Evolutionary conservation across 106 monocot genomes (phyloP).

Genomic region (Phalaenopsis equestris): DNA sequence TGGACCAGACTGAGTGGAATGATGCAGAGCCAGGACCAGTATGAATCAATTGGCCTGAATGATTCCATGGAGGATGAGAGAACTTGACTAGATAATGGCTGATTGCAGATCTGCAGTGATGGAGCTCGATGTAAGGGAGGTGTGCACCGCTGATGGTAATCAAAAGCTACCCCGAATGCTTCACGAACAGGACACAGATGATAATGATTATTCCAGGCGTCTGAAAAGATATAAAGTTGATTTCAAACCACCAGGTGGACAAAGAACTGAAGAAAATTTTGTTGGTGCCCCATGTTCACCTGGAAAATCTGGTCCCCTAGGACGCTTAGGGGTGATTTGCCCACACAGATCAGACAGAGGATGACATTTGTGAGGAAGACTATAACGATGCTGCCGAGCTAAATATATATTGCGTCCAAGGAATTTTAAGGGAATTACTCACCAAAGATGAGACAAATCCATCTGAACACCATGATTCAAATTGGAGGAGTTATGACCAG

Average conservation of each 20-base stretch:
- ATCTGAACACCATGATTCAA: conserved; percentile 98
- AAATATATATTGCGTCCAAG: conserved; percentile 94
- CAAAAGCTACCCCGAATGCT: conserved; percentile 81
- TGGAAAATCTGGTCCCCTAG: conserved; percentile 69
- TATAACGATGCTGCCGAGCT: conserved; percentile 79
- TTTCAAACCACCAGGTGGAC: conserved; percentile 54
- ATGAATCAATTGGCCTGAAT: conserved; percentile 75
- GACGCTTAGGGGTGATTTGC: conserved; percentile 69
- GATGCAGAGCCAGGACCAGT: conserved; percentile 75
- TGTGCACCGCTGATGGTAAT: conserved; percentile 24
- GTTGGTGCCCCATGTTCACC: conserved; percentile 81
- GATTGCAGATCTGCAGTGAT: conserved; percentile 83
- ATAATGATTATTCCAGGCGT: conserved; percentile 54
- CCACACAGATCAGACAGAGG: conserved; percentile 89
- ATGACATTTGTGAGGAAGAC: conserved; percentile 90
- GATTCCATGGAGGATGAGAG: conserved; percentile 95
- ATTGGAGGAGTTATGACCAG: conserved; percentile 98
- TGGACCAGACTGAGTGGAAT: conserved; percentile 71
- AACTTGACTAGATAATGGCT: conserved; percentile 96
- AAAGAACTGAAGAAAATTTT: conserved; percentile 66
- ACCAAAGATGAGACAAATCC: conserved; percentile 98
- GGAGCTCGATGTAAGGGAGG: conserved; percentile 62
- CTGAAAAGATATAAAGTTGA: conserved; percentile 80
- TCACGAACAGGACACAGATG: conserved; percentile 80
- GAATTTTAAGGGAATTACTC: conserved; percentile 90